A percentile compares a stretch with the other conserved stretches of the same genome.
These are phyloP conservation scores for Aspergillus quadrilineatus DNA, from an alignment of 2,329 filamentous ascomycete species.

Conservation along the genomic window DNA sequence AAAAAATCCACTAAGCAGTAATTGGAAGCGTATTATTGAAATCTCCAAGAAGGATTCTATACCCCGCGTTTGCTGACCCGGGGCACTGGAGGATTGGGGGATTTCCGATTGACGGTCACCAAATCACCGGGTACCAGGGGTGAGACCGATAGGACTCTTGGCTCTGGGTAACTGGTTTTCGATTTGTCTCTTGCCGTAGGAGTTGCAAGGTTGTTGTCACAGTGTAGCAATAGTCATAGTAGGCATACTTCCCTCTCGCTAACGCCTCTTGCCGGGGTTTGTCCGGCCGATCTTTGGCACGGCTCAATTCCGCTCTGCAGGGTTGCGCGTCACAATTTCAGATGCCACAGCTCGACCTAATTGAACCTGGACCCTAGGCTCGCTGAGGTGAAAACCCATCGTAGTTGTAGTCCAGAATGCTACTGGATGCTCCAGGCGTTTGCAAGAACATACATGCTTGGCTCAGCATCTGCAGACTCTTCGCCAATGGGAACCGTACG, in stretches of 20 bases:
- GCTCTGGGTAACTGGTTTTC: not conserved
- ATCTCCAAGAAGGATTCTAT: not conserved
- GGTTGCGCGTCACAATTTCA: not conserved
- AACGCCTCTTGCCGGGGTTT: not conserved
- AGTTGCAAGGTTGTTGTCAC: not conserved
- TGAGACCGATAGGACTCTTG: not conserved
- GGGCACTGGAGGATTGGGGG: slow-evolving; percentile 1
- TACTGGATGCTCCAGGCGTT: not conserved
- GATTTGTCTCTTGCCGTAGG: too few species aligned
- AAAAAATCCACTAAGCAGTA: not conserved
- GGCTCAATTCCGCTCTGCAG: not conserved
- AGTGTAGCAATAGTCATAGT: not conserved
- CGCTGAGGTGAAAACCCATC: not conserved
- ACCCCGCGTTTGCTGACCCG: not conserved
- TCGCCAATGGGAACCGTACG: not conserved
- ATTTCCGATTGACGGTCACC: not conserved
- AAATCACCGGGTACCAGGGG: not conserved
- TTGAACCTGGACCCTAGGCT: not conserved
- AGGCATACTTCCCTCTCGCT: not conserved
- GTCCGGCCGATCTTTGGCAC: slow-evolving; percentile 1
- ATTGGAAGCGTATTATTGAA: not conserved
- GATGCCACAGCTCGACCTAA: not conserved
- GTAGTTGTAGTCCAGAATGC: not conserved
- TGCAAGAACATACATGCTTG: not conserved
- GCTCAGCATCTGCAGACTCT: not conserved